Conservation (phyloP, 257 asterid species). For the Scutellaria galericulata region DNA sequence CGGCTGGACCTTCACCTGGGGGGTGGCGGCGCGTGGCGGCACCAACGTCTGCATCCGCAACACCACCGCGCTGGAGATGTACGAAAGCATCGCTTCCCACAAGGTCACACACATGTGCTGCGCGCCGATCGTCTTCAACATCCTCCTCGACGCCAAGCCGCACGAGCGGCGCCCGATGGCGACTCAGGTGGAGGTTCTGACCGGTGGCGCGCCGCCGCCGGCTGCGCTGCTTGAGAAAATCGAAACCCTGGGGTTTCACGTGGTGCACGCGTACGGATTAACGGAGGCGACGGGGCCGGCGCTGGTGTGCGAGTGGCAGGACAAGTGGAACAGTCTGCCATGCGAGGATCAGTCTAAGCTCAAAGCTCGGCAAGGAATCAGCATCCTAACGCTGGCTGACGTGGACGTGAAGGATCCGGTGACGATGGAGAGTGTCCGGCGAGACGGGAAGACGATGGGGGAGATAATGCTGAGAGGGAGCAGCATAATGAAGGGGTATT, state of each 20-base stretch:
- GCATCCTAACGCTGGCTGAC: constrained; percentile 66
- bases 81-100: constrained; percentile 52
- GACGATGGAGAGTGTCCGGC: constrained; percentile 66
- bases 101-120: constrained; percentile 91
- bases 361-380: constrained; percentile 83
- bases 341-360: constrained; percentile 45
- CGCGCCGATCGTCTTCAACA: constrained; percentile 76
- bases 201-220: constrained; percentile 94
- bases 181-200: constrained; percentile 54
- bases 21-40: constrained; percentile 89
- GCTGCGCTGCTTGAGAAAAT: constrained; percentile 60
- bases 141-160: constrained; percentile 63
- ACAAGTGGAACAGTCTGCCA: constrained; percentile 56
- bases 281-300: constrained; percentile 97
- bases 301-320: constrained; percentile 80
- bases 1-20: constrained; percentile 98
- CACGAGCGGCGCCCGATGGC: constrained; percentile 50
- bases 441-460: constrained; percentile 70
- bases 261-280: constrained; percentile 82
- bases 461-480: constrained; percentile 82
- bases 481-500: constrained; percentile 84
- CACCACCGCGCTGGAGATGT: constrained; percentile 69
- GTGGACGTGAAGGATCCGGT: constrained; percentile 65
- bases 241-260: constrained; percentile 71
- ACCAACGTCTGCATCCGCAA: constrained; percentile 83